Evolutionary conservation across 164 flowering plant genomes (phyloP).

Genomic region (Houttuynia cordata): DNA sequence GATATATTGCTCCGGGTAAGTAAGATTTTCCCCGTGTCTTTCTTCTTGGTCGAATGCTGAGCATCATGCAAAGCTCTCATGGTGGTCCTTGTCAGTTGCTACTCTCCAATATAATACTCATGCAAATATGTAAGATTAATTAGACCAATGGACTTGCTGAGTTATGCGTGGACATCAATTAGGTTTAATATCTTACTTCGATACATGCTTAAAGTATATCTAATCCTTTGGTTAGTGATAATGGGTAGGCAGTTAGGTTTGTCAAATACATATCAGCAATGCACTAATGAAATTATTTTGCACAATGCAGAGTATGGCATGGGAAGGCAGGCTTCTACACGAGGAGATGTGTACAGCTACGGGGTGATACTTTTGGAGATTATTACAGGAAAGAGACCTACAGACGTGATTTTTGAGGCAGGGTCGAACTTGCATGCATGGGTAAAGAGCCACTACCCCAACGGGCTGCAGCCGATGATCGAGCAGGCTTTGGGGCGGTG

Average conservation of each 20-base stretch:
- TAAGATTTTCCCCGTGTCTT: background rate
- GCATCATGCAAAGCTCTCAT: background rate
- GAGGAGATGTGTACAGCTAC: slow-evolving; percentile 85
- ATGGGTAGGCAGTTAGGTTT: background rate
- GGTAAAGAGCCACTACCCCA: slow-evolving; percentile 58
- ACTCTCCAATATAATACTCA: background rate
- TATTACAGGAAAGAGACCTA: slow-evolving; percentile 61
- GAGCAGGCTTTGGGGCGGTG: slow-evolving; percentile 28
- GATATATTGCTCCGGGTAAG: slow-evolving; percentile 91
- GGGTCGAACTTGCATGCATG: slow-evolving; percentile 64
- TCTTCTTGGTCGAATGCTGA: background rate
- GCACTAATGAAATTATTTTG: too few species aligned
- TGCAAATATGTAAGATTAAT: too few species aligned
- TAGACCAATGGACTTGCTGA: background rate
- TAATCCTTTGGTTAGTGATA: background rate
- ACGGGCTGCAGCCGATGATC: slow-evolving; percentile 37
- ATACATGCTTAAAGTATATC: background rate
- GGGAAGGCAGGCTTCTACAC: slow-evolving; percentile 64
- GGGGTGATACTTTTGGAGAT: slow-evolving; percentile 76
- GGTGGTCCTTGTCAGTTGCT: background rate
- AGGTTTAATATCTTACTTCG: too few species aligned
- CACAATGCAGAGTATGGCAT: slow-evolving; percentile 60
- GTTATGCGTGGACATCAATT: too few species aligned
- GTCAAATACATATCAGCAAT: too few species aligned
- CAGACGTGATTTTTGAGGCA: slow-evolving; percentile 45